Percentiles rank a stretch among this genome's conserved stretches.
These are phyloP conservation scores for Komagataella pastoris DNA, from an alignment of 805 yeast genomes.

Conservation along the genomic window DNA sequence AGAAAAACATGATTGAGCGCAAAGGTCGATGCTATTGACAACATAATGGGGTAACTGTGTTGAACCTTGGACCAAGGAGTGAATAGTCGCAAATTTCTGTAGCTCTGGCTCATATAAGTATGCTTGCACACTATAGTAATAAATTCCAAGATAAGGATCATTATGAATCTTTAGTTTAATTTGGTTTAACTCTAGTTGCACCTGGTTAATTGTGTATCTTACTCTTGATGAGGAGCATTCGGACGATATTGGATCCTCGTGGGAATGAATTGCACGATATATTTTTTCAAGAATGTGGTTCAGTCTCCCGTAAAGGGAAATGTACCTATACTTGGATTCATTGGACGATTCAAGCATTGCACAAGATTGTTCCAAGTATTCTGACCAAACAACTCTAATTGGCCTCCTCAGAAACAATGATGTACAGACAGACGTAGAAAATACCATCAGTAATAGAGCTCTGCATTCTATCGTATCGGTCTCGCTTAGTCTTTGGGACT, in stretches of 20 bases:
- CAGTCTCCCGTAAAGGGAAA: constrained; percentile 48
- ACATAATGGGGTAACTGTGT: constrained; percentile 13
- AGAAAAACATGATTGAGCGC: constrained; percentile 39
- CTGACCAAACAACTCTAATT: constrained; percentile 49
- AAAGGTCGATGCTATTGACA: constrained; percentile 29
- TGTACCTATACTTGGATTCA: constrained; percentile 19
- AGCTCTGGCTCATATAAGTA: constrained; percentile 46
- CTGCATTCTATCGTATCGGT: constrained; percentile 31
- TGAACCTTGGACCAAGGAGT: neutral
- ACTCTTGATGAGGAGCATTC: constrained; percentile 10
- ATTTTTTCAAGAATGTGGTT: constrained; percentile 50
- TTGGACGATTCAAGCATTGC: constrained; percentile 25
- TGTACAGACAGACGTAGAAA: constrained; percentile 47
- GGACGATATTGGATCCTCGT: constrained; percentile 8
- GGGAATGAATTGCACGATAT: constrained; percentile 33
- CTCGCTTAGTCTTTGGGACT: constrained; percentile 24
- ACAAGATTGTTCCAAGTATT: constrained; percentile 52
- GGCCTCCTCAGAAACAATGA: constrained; percentile 55
- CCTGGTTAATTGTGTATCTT: constrained; percentile 28
- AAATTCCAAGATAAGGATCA: constrained; percentile 26
- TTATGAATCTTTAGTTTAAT: constrained; percentile 26
- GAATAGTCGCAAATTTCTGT: constrained; percentile 8
- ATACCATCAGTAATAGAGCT: constrained; percentile 41
- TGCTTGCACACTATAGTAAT: constrained; percentile 51
- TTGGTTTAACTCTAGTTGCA: constrained; percentile 30